Conservation (phyloP, 352 stramenopile genomes). For the Globisporangium emineosum region DNA sequence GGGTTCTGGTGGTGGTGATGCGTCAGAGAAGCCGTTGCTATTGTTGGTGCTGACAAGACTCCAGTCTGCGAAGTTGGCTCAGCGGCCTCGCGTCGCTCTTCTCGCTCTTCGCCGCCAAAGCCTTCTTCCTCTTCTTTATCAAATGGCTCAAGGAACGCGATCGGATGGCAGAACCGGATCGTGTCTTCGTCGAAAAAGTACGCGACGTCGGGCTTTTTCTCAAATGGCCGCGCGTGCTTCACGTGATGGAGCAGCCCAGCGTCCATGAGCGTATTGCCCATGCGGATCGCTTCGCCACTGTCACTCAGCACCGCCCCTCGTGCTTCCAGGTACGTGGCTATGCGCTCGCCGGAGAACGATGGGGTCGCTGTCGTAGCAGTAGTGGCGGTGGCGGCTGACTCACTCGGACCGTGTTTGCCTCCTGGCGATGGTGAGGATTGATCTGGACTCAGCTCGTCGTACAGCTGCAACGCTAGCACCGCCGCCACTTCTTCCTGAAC, state of each 20-base stretch:
- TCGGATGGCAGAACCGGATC: constrained; percentile 23
- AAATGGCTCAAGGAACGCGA: constrained; percentile 17
- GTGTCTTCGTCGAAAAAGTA: constrained; percentile 56
- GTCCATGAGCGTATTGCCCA: constrained; percentile 65
- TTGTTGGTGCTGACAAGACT: neutral
- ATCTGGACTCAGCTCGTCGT: constrained; percentile 31
- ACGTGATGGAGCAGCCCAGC: constrained; percentile 54
- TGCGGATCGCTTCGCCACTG: constrained; percentile 30
- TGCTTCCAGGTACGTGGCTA: constrained; percentile 34
- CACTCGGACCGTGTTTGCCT: neutral
- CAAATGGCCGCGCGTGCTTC: constrained; percentile 35
- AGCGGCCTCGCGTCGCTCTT: neutral
- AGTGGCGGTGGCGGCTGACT: neutral
- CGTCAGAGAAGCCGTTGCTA: neutral
- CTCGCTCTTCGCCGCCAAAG: no score
- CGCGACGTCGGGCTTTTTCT: constrained; percentile 17
- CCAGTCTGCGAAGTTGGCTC: neutral
- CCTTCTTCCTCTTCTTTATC: neutral
- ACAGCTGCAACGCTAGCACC: constrained; percentile 41
- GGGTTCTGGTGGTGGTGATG: no score
- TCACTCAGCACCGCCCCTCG: constrained; percentile 12
- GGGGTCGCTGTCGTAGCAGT: neutral
- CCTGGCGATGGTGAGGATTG: neutral
- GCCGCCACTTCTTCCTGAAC: constrained; percentile 66
- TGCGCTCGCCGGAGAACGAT: constrained; percentile 26